Conservation (phyloP, 169 alveolate species). For the Cystoisospora suis region DNA sequence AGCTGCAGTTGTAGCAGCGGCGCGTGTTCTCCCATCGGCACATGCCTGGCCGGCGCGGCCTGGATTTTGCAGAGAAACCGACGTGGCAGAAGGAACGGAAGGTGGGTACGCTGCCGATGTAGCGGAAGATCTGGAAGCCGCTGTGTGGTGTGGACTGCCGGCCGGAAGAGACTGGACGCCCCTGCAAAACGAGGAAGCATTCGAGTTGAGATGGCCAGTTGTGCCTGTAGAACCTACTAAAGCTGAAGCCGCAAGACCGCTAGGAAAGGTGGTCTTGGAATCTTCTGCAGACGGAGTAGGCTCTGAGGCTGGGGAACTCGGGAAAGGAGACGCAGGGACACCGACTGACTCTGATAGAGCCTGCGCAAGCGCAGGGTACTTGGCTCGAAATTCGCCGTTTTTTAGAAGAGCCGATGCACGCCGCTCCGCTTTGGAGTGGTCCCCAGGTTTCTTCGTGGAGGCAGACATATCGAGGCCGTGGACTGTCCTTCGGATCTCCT, state of each 20-base stretch:
- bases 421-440: not conserved
- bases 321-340: not conserved
- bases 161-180: not conserved
- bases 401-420: slow-evolving; percentile 32
- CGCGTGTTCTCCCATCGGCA: not conserved
- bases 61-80: too few relatives aligned
- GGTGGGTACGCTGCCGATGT: not conserved
- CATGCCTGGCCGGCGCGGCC: too few relatives aligned
- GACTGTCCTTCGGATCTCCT: too few relatives aligned
- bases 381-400: slow-evolving; percentile 46
- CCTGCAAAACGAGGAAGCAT: too few relatives aligned
- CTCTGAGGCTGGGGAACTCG: not conserved
- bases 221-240: too few relatives aligned
- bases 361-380: slow-evolving; percentile 62
- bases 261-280: not conserved
- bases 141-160: not conserved
- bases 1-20: not conserved
- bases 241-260: too few relatives aligned
- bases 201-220: too few relatives aligned
- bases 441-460: too few relatives aligned
- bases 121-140: not conserved
- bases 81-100: not conserved
- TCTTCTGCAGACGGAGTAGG: not conserved
- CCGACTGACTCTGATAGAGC: slow-evolving; percentile 63
- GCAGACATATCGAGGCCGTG: too few relatives aligned